Conservation (phyloP, 164 flowering plant genomes). For the Cinnamomum chago region DNA sequence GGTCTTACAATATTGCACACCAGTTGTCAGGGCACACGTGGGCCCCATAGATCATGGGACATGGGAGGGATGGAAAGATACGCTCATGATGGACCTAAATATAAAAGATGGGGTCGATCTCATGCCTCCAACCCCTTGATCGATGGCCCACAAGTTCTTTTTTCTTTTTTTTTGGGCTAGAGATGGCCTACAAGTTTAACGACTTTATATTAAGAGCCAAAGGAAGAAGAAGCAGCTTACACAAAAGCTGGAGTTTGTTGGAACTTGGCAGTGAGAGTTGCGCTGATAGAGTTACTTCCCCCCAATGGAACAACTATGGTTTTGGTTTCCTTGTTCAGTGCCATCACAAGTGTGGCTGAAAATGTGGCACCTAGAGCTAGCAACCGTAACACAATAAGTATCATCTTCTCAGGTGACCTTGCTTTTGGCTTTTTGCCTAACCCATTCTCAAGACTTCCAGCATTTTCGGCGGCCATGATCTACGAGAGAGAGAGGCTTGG, state of each 20-base stretch:
- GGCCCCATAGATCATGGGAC: too few species aligned
- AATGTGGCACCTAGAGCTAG: slow-evolving; percentile 53
- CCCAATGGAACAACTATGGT: slow-evolving; percentile 51
- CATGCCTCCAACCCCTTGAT: too few species aligned
- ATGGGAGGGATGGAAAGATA: too few species aligned
- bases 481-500: background rate
- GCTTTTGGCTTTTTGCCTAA: background rate
- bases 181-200: too few species aligned
- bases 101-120: too few species aligned
- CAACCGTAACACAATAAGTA: slow-evolving; percentile 36
- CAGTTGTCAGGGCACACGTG: too few species aligned
- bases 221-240: slow-evolving; percentile 30
- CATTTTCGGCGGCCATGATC: slow-evolving; percentile 8
- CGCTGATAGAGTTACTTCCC: slow-evolving; percentile 48
- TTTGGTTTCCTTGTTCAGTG: slow-evolving; percentile 60
- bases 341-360: slow-evolving; percentile 69
- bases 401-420: slow-evolving; percentile 11
- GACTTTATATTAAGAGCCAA: too few species aligned
- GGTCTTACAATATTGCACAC: too few species aligned
- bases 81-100: too few species aligned
- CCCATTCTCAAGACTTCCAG: slow-evolving; percentile 2
- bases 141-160: too few species aligned
- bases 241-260: slow-evolving; percentile 71
- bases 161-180: too few species aligned
- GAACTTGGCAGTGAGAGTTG: slow-evolving; percentile 62